Base-by-base conservation (phyloP, 192 early-diverging fungal genomes). In the Entomortierella chlamydospora region DNA sequence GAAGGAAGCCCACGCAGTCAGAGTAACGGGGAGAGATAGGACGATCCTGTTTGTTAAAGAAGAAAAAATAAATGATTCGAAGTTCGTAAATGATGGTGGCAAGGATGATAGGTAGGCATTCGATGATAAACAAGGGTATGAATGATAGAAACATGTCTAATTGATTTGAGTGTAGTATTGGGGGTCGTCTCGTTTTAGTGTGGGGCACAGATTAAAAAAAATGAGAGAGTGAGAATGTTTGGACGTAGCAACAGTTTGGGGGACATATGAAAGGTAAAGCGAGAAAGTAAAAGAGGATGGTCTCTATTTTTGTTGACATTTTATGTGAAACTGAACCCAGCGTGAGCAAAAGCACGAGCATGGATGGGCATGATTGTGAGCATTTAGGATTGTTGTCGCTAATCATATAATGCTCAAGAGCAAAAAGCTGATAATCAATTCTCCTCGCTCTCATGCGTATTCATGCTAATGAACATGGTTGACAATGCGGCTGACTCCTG, bases 81-180 rank as follows among this genome's bases (percentile, higher is more conserved):
- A 66, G 0, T 37, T 65, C 50, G 43, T 66, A 73, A 31, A 66
- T 52, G 39, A 47, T 28, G 0, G 72, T 73, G 11, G 39, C 57
- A 15, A 73, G 57, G n/a, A 61, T 26, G 25, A 73, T 37, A 20
- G 72, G 72, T 22, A 73, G 23, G 26, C 20, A 58, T 28, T 73
- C 72, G 33, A 52, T 61, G 33, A 66, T n/a, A 30, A 33, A 30
- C 30, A 18, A 23, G 26, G 64, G 64, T 15, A 51, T 18, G 10
- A 62, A 4, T 15, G 13, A 20, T 43, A 47, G 1, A 29, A 47
- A 17, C 45, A 47, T 47, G 12, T 47, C 45, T 47, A 4, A 12
- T 20, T 3, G 15, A 20, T 47, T 47, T 12, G 20, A 47, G 12
- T 20, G 20, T 4, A 47, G 45, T 47, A 47, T 47, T 12, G 45